Base-by-base conservation (phyloP, 192 early-diverging fungal genomes). In the Spizellomyces punctatus region DNA sequence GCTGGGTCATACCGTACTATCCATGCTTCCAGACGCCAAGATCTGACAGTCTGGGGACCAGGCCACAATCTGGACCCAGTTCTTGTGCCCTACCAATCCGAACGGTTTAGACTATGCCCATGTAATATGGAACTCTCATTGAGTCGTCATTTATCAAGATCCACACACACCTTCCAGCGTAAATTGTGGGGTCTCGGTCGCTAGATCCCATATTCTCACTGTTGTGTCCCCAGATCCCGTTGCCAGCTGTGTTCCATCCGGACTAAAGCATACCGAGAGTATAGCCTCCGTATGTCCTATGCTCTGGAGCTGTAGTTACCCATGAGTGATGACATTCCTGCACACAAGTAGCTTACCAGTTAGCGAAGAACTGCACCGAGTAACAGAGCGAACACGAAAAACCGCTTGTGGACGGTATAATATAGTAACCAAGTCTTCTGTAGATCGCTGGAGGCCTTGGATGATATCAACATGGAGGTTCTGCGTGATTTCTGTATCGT, bases 191-290 rank as follows among this genome's bases (percentile, higher is more conserved):
- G 97, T 99, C 71, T 95, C 94, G 0, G 96, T 99, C 63, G 91
- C 89, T 75, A 99, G 73, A 85, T 99, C 97, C 97, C 97, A 99
- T 52, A 99, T 88, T 41, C 96, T 85, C 36, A 99, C 93, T 5
- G 94, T 98, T 0, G 89, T 91, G 78, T 99, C 97, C 22, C 96
- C 91, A 27, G 95, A 96, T 58, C 95, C 97, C 27, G 93, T 93
- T n/a, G 97, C 97, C 68, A 99, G 80, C 80, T 91, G 90, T 0
- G 82, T 79, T 42, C 95, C 94, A 63, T 96, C 92, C 16, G 97
- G 97, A 69, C 89, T 92, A 73, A 99, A 99, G 19, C 86, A 86
- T 46, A 92, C 92, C 5, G 87, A 89, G 14, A 98, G 81, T n/a
- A 99, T 91, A 0, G 96, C 94, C 61, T 99, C 96, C 6, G 94